Evolutionary conservation across 768 basidiomycete species (phyloP).

Genomic region (Mycena galericulata): DNA sequence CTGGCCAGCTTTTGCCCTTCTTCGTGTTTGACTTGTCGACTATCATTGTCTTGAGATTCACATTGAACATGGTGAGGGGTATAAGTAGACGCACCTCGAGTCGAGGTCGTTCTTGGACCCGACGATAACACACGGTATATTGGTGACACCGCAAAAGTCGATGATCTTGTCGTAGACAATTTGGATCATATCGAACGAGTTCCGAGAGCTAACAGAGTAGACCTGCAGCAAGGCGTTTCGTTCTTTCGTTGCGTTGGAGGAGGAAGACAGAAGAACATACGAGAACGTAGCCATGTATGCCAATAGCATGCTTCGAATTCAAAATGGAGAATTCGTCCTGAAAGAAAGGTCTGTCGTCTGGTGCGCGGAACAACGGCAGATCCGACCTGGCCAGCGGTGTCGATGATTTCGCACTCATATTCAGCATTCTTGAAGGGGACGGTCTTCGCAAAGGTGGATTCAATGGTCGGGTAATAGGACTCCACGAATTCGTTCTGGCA

Average conservation of each 20-base stretch:
- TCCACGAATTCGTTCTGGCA: conserved; percentile 95
- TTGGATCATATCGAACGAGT: conserved; percentile 96
- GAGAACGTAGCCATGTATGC: conserved; percentile 96
- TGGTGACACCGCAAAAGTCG: conserved; percentile 85
- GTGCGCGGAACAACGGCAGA: conserved; percentile 1
- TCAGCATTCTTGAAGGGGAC: conserved; percentile 91
- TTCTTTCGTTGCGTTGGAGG: background rate
- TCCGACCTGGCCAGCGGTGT: conserved; percentile 95
- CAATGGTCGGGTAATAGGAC: conserved; percentile 97
- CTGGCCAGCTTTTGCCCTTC: conserved; percentile 84
- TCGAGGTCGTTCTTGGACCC: conserved; percentile 92
- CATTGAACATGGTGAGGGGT: conserved; percentile 33
- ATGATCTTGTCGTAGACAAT: conserved; percentile 95
- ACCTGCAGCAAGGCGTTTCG: conserved; percentile 45
- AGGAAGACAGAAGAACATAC: conserved; percentile 41
- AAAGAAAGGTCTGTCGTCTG: background rate
- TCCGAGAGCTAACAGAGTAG: conserved; percentile 91
- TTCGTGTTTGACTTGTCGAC: conserved; percentile 78
- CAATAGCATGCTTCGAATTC: conserved; percentile 95
- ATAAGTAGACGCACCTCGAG: conserved; percentile 65
- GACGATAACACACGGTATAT: conserved; percentile 94
- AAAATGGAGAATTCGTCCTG: conserved; percentile 98
- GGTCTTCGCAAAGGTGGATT: conserved; percentile 90
- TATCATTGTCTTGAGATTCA: conserved; percentile 45
- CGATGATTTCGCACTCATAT: conserved; percentile 98